Percentiles rank a stretch among this genome's conserved stretches.
Evolutionary conservation across 2,329 filamentous ascomycete genomes (phyloP).

Genomic region (Diaporthe nobilis): DNA sequence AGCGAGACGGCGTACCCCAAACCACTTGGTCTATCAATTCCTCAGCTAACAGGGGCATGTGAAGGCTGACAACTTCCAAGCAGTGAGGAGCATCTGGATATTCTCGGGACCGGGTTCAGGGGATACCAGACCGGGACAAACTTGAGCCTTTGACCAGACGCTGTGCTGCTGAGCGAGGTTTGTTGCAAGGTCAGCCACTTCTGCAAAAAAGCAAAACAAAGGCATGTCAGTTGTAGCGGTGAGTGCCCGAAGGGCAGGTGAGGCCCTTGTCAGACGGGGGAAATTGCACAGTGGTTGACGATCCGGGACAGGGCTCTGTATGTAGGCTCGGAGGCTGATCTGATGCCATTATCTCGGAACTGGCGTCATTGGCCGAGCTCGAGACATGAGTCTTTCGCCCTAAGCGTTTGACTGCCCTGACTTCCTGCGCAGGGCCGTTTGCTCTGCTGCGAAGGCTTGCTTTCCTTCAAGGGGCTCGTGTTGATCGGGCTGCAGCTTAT

Average conservation of each 20-base stretch:
- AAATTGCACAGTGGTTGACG: slow-evolving; percentile 13
- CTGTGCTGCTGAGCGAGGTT: not conserved
- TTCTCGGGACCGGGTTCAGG: not conserved
- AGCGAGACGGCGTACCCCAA: not conserved
- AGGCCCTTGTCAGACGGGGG: slow-evolving; percentile 1
- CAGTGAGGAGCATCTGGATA: not conserved
- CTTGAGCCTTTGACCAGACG: not conserved
- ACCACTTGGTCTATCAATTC: not conserved
- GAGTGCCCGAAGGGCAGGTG: not conserved
- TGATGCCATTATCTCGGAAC: slow-evolving; percentile 30
- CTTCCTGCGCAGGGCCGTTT: not conserved
- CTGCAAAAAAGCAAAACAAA: slow-evolving; percentile 10
- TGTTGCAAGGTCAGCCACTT: not conserved
- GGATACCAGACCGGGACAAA: not conserved
- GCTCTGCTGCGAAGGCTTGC: not conserved
- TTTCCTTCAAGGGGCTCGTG: not conserved
- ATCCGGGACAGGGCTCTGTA: not conserved
- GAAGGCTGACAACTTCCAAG: not conserved
- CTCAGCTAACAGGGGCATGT: not conserved
- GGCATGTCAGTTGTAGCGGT: slow-evolving; percentile 2
- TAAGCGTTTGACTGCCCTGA: not conserved
- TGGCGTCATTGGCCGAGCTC: slow-evolving; percentile 23
- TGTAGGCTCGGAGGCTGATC: not conserved
- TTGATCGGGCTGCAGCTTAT: not conserved
- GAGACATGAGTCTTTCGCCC: slow-evolving; percentile 12